Percentiles rank a stretch among this genome's conserved stretches.
phyloP scores from a whole-genome alignment of 1,139 yeast species.

The Pichia sp. region DNA sequence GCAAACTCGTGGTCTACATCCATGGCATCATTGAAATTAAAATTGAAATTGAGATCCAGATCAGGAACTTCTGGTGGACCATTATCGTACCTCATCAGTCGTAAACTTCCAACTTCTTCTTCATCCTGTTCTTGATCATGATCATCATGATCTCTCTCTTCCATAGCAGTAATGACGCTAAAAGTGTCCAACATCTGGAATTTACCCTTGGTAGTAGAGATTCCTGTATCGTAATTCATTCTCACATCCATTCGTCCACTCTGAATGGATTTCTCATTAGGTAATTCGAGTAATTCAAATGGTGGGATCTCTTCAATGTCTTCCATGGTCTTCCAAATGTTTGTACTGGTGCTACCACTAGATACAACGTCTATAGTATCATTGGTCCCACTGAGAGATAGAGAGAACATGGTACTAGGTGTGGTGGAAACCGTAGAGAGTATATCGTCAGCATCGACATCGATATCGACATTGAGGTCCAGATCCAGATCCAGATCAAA shows the following conservation, averaged over 20 bases:
- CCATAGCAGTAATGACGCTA: not conserved
- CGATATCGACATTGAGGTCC: too few relatives aligned
- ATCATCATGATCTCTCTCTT: not conserved
- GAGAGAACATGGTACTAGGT: constrained; percentile 23
- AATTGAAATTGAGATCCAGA: too few relatives aligned
- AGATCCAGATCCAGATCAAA: too few relatives aligned
- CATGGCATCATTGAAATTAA: not conserved
- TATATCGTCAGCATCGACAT: too few relatives aligned
- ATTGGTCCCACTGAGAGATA: constrained; percentile 20
- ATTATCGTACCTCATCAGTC: too few relatives aligned
- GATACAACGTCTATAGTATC: constrained; percentile 19
- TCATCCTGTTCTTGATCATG: not conserved
- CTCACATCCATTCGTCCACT: constrained; percentile 3
- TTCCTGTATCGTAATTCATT: constrained; percentile 5
- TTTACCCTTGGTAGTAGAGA: too few relatives aligned
- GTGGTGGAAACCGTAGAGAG: constrained; percentile 20
- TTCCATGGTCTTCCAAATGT: constrained; percentile 1
- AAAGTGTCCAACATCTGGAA: constrained; percentile 7
- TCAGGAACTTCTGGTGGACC: too few relatives aligned
- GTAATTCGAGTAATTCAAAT: constrained; percentile 11
- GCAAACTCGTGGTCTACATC: constrained; percentile 25
- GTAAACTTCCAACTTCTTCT: too few relatives aligned
- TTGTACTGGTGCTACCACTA: not conserved
- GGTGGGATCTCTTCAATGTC: constrained; percentile 8
- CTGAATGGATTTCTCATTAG: constrained; percentile 5